Evolutionary conservation across 2,329 filamentous ascomycete genomes (phyloP).

Genomic region (Fusarium pseudograminearum): DNA sequence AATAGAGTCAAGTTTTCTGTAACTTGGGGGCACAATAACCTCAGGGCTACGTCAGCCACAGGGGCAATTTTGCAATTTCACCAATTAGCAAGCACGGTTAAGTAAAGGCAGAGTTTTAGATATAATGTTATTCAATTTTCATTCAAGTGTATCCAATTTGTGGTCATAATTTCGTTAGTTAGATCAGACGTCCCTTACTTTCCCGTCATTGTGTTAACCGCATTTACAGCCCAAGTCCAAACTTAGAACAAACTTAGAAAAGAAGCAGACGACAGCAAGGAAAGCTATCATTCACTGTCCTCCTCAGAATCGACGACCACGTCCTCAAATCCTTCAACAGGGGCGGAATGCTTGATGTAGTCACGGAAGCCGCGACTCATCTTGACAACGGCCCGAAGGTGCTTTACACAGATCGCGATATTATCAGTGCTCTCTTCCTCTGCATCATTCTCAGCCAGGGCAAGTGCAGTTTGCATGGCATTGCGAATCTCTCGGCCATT

Average conservation of each 20-base stretch:
- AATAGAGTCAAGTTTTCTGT: too few species aligned
- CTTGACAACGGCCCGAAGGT: constrained; percentile 52
- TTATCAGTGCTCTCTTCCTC: constrained; percentile 52
- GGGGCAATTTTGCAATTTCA: too few species aligned
- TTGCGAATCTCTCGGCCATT: constrained; percentile 60
- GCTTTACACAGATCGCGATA: constrained; percentile 50
- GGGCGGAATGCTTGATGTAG: constrained; percentile 45
- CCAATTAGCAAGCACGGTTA: too few species aligned
- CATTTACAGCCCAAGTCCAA: background rate
- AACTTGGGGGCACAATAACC: too few species aligned
- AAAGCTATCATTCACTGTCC: constrained; percentile 10
- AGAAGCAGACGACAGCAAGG: background rate
- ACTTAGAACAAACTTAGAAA: too few species aligned
- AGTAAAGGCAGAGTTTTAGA: too few species aligned
- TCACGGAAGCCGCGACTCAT: constrained; percentile 53
- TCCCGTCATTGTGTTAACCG: background rate
- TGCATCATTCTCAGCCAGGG: constrained; percentile 58
- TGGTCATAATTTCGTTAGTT: background rate
- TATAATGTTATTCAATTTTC: background rate
- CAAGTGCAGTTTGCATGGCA: constrained; percentile 59
- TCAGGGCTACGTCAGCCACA: too few species aligned
- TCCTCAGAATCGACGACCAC: constrained; percentile 34
- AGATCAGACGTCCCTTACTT: background rate
- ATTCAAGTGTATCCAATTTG: constrained; percentile 3
- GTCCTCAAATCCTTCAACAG: constrained; percentile 42